Evolutionary conservation across 2,329 filamentous ascomycete genomes (phyloP), one percentile per base, ranked within the genome.

Genomic region (Chrysosphaeria jannelii): DNA sequence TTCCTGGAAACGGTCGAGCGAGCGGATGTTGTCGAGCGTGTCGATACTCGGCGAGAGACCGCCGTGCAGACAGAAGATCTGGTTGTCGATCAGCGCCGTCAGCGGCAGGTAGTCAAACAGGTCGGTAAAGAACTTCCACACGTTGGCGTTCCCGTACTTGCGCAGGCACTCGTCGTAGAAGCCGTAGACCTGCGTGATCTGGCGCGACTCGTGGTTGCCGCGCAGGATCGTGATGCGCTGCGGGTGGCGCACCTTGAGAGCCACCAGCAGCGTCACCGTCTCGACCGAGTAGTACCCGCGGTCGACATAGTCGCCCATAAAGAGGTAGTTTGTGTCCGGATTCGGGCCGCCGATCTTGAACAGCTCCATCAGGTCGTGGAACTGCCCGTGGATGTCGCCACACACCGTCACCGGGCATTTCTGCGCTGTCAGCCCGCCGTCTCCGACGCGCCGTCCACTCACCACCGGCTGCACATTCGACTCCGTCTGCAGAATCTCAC

Each of bases 301-400:
- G 47, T 97, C 85, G 39, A 97, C 85, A 42, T 93, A 97, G 48
- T 97, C 85, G 43, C 85, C 79, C 78, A 97, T 93, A 53, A 93
- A 93, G 34, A 93, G 68, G 49, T 93, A 93, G 54, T 93, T 93
- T 41, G 85, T 93, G 47, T 97, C 85, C 34, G 85, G 85, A 43
- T 90, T 91, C 29, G 79, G 78, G 25, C 85, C 85, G 36, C 85
- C 85, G 45, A 97, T 93, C 53, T 89, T 88, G 61, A 97, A 97
- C 25, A 97, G 64, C 51, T 97, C 85, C 78, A 97, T 93, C 46
- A 97, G 51, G 42, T 97, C 85, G 47, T 93, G 81, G 46, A 93
- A 93, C 49, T 97, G 85, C 34, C 85, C 85, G 48, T 97, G 85
- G 43, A 97, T 97, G 49, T 97, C 85, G 44, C 85, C 85, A 46